Percentiles rank a stretch among this genome's conserved stretches.
phyloP scores from a whole-genome alignment of 2,329 filamentous ascomycete genomes.

The Trichoderma sp. region DNA sequence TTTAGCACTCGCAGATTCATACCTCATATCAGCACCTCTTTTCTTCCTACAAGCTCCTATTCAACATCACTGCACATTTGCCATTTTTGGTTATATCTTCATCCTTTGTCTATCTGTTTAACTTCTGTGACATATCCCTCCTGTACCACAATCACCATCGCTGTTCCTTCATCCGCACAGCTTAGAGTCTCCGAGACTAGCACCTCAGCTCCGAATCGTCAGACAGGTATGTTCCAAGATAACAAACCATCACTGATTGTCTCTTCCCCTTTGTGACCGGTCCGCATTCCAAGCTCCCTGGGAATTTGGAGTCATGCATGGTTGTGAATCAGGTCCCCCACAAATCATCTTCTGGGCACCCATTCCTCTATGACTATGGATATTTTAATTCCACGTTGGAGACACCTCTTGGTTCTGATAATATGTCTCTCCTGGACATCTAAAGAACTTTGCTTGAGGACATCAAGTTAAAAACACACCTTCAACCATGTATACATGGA shows the following conservation, averaged over 20 bases:
- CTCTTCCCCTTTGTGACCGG: neutral
- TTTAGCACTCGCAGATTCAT: neutral
- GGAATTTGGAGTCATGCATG: conserved; percentile 1
- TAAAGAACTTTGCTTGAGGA: neutral
- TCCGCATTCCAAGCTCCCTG: neutral
- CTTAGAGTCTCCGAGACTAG: neutral
- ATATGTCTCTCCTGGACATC: neutral
- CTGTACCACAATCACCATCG: conserved; percentile 9
- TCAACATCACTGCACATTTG: neutral
- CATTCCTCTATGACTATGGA: conserved; percentile 5
- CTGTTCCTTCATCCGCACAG: neutral
- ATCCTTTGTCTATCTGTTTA: neutral
- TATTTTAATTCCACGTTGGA: neutral
- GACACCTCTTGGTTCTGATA: neutral
- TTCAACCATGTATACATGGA: conserved; percentile 1
- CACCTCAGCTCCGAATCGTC: neutral
- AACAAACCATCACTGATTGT: conserved; percentile 1
- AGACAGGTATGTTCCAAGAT: conserved; percentile 16
- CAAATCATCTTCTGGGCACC: neutral
- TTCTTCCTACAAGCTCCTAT: neutral
- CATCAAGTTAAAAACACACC: neutral
- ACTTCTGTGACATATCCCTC: neutral
- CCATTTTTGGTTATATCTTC: neutral
- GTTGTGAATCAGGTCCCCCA: conserved; percentile 18
- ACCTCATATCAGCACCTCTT: neutral